These are phyloP conservation scores for Fraxinus sp. DNA, from an alignment of 305 asterid species.

Conservation along the genomic window DNA sequence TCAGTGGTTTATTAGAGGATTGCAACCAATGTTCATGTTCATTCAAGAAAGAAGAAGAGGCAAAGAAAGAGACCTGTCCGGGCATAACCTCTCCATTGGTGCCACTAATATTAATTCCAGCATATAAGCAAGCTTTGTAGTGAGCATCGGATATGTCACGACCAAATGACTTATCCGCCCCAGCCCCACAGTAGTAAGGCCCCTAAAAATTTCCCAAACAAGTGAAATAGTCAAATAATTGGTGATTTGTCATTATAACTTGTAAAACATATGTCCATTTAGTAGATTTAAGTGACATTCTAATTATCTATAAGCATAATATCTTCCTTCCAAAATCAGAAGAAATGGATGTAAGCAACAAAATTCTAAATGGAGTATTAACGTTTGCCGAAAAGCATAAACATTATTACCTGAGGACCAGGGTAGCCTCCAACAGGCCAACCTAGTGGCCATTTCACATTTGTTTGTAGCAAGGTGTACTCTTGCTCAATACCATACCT, in stretches of 20 bases:
- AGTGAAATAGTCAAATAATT: background rate
- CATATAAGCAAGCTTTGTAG: slow-evolving; percentile 95
- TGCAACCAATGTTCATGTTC: background rate
- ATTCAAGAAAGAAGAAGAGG: background rate
- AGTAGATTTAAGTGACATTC: background rate
- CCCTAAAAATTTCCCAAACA: slow-evolving; percentile 52
- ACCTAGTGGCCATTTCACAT: slow-evolving; percentile 87
- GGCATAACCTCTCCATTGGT: slow-evolving; percentile 99
- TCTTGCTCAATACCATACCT: slow-evolving; percentile 98
- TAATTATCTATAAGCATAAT: background rate
- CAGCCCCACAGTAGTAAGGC: slow-evolving; percentile 94
- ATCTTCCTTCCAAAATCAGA: background rate
- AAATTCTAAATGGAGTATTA: background rate
- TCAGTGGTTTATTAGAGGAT: slow-evolving; percentile 10
- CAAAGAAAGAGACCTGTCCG: slow-evolving; percentile 66
- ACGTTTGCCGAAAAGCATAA: background rate
- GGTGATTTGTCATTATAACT: background rate
- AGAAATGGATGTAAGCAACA: background rate
- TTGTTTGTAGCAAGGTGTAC: slow-evolving; percentile 74
- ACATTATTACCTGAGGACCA: slow-evolving; percentile 79
- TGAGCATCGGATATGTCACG: slow-evolving; percentile 96
- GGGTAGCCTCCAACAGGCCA: slow-evolving; percentile 98
- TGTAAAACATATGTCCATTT: background rate
- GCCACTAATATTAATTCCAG: slow-evolving; percentile 94
- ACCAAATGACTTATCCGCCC: slow-evolving; percentile 94